phyloP scores from a whole-genome alignment of 192 early-diverging fungal genomes.

The Podila minutissima region DNA sequence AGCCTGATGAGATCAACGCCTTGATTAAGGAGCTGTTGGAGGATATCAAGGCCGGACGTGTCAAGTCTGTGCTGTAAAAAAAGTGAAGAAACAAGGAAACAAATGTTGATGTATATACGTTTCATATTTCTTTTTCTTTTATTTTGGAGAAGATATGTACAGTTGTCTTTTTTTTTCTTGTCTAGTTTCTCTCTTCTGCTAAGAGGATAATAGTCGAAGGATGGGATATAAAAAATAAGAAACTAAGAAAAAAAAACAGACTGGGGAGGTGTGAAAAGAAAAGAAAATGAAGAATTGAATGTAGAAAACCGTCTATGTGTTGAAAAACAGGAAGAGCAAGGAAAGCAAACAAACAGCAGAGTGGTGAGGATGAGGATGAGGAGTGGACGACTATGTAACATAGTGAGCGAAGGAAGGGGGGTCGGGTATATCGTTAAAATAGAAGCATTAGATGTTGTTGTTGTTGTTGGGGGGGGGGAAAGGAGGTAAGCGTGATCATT shows the following conservation, averaged over 20 bases:
- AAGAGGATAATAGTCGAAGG: neutral
- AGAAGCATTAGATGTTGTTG: neutral
- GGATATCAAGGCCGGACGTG: constrained; percentile 4
- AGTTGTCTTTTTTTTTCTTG: neutral
- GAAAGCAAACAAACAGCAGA: neutral
- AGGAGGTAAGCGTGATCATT: neutral
- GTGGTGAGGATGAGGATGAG: neutral
- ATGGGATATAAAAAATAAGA: too few relatives aligned
- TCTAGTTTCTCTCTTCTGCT: neutral
- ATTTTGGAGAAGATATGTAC: neutral
- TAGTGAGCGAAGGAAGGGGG: neutral
- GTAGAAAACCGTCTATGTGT: too few relatives aligned
- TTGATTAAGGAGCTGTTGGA: constrained; percentile 21
- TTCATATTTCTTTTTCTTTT: neutral
- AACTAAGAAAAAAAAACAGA: too few relatives aligned
- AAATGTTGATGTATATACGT: neutral
- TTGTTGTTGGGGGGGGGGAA: too few relatives aligned
- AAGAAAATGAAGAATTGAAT: too few relatives aligned
- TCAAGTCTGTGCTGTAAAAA: constrained; percentile 25
- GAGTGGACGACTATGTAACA: neutral
- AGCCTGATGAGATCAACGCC: constrained; percentile 22
- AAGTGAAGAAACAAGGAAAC: neutral
- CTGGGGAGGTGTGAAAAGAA: too few relatives aligned
- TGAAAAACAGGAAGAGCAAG: neutral
- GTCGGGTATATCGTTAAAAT: neutral